These are phyloP conservation scores for Rhizopus delemar DNA, from an alignment of 371 early-diverging fungal species.

Conservation along the genomic window DNA sequence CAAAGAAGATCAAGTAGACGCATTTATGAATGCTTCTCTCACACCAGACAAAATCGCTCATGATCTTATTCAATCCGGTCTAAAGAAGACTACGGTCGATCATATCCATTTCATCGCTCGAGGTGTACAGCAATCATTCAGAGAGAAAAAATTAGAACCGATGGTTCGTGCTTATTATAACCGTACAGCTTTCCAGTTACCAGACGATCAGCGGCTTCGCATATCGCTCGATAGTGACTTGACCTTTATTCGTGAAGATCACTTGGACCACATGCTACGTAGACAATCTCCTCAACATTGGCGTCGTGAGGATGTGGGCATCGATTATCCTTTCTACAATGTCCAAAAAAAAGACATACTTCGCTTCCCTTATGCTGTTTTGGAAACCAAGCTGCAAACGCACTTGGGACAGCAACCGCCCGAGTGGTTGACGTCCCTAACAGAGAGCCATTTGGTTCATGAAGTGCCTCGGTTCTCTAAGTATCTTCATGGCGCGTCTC, in stretches of 20 bases:
- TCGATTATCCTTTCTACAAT: slow-evolving; percentile 88
- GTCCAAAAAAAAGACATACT: slow-evolving; percentile 79
- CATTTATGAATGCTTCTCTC: slow-evolving; percentile 79
- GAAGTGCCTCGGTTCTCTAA: slow-evolving; percentile 98
- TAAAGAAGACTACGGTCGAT: slow-evolving; percentile 60
- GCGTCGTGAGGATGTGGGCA: slow-evolving; percentile 91
- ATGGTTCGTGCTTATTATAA: slow-evolving; percentile 95
- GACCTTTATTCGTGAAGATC: slow-evolving; percentile 96
- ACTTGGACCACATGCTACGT: slow-evolving; percentile 54
- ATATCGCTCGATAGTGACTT: slow-evolving; percentile 97
- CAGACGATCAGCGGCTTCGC: slow-evolving; percentile 96
- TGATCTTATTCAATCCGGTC: slow-evolving; percentile 64
- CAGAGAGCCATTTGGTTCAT: slow-evolving; percentile 87
- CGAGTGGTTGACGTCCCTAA: slow-evolving; percentile 88
- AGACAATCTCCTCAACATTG: slow-evolving; percentile 73
- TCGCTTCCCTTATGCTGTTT: slow-evolving; percentile 95
- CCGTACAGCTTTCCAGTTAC: slow-evolving; percentile 98
- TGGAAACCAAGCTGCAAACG: slow-evolving; percentile 97
- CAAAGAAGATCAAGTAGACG: slow-evolving; percentile 87
- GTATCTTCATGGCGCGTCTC: slow-evolving; percentile 95
- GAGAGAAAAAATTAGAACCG: slow-evolving; percentile 76
- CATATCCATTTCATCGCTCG: slow-evolving; percentile 70
- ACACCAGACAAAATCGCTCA: slow-evolving; percentile 57
- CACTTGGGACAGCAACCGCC: slow-evolving; percentile 88
- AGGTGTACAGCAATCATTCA: slow-evolving; percentile 81